A percentile compares a stretch with the other conserved stretches of the same genome.
Conservation (phyloP, 2,329 filamentous ascomycete genomes). For the Emergomyces pasteurianus region DNA sequence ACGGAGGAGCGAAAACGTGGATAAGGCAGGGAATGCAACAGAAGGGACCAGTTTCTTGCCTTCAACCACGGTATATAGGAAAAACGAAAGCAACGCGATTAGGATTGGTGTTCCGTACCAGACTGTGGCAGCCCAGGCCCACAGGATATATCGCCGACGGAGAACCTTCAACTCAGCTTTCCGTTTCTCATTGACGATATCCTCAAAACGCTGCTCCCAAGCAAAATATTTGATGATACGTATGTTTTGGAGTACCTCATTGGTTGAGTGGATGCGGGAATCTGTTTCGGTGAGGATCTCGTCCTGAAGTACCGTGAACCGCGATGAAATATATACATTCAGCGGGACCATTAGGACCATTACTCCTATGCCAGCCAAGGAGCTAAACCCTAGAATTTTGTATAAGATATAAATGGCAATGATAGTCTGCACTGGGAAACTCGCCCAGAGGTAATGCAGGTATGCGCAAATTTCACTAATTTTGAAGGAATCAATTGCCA, state of each 20-base stretch:
- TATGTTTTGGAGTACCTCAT: conserved; percentile 94
- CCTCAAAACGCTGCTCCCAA: conserved; percentile 86
- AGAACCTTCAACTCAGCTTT: conserved; percentile 64
- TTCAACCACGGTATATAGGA: conserved; percentile 84
- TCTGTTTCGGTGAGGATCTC: conserved; percentile 87
- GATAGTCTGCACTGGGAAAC: conserved; percentile 76
- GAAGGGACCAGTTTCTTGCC: conserved; percentile 82
- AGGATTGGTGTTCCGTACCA: conserved; percentile 94
- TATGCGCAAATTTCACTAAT: conserved; percentile 91
- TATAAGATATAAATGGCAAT: conserved; percentile 76
- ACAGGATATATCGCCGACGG: conserved; percentile 74
- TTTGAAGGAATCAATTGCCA: conserved; percentile 99
- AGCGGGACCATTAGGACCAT: conserved; percentile 82
- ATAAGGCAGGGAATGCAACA: conserved; percentile 89
- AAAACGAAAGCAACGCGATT: conserved; percentile 93
- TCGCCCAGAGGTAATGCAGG: conserved; percentile 87
- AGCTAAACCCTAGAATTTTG: conserved; percentile 80
- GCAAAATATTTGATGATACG: conserved; percentile 99
- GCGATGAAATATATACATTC: conserved; percentile 78
- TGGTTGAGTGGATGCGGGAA: conserved; percentile 89
- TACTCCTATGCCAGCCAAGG: conserved; percentile 81
- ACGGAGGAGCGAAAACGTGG: conserved; percentile 84
- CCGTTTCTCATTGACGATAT: conserved; percentile 81
- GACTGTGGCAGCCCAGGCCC: conserved; percentile 81
- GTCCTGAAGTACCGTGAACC: conserved; percentile 78